phyloP scores from a whole-genome alignment of 1,284 basidiomycete genomes.

The Puccinia sorghi region DNA sequence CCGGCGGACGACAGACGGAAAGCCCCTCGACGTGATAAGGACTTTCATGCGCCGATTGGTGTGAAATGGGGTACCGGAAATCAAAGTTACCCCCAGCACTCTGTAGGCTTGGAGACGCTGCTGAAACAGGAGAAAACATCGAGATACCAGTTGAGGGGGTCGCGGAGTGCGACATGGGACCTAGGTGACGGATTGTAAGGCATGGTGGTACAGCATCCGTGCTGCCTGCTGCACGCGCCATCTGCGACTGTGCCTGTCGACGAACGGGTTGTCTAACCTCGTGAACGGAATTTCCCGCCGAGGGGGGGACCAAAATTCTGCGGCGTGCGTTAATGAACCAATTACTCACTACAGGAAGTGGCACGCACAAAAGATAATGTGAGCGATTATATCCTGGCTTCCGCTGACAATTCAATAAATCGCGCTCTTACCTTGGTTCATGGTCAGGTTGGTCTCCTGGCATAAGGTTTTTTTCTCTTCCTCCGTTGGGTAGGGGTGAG shows the following conservation, averaged over 20 bases:
- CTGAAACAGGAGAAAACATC: slow-evolving; percentile 23
- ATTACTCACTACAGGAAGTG: slow-evolving; percentile 62
- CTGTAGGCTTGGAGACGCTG: neutral
- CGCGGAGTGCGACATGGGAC: neutral
- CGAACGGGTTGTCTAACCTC: slow-evolving; percentile 39
- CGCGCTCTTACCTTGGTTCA: slow-evolving; percentile 68
- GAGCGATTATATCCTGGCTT: neutral
- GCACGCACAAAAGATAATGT: neutral
- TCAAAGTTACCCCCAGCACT: slow-evolving; percentile 4
- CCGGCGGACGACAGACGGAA: neutral
- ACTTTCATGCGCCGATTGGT: neutral
- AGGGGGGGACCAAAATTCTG: slow-evolving; percentile 45
- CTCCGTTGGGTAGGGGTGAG: slow-evolving; percentile 84
- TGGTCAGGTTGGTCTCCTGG: slow-evolving; percentile 77
- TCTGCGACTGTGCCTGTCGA: slow-evolving; percentile 40
- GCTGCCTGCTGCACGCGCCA: slow-evolving; percentile 29
- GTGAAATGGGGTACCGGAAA: slow-evolving; percentile 2
- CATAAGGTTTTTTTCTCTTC: slow-evolving; percentile 87
- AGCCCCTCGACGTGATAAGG: slow-evolving; percentile 6
- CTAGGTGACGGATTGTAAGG: slow-evolving; percentile 14
- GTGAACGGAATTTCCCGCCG: slow-evolving; percentile 36
- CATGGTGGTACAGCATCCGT: slow-evolving; percentile 10
- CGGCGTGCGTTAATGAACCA: slow-evolving; percentile 83
- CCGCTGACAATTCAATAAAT: neutral
- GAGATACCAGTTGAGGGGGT: neutral